Evolutionary conservation across 176 grass and related monocot species (phyloP).

Genomic region (Cenchrus americanus): DNA sequence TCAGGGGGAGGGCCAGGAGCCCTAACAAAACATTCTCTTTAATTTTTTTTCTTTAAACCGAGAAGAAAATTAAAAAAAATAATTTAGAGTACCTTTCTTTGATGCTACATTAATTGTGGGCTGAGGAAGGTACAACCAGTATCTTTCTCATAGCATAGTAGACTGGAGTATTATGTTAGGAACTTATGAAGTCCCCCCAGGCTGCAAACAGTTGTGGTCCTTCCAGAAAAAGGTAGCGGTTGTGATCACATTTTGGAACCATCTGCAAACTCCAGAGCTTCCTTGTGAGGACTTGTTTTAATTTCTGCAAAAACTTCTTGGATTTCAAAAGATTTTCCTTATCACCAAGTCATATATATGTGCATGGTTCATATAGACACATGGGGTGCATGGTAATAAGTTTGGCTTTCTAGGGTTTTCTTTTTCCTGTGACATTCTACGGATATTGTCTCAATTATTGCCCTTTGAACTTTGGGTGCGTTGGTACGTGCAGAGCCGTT

Average conservation of each 20-base stretch:
- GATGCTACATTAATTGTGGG: not conserved
- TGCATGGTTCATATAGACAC: not conserved
- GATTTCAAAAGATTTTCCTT: not conserved
- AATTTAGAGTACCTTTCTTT: not conserved
- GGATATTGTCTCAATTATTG: slow-evolving; percentile 10
- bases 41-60: not conserved
- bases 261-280: not conserved
- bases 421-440: not conserved
- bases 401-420: not conserved
- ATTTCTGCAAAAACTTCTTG: not conserved
- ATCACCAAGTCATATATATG: not conserved
- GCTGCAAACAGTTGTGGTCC: slow-evolving; percentile 3
- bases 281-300: not conserved
- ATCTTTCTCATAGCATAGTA: not conserved
- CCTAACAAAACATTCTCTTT: not conserved
- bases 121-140: not conserved
- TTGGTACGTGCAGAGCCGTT: slow-evolving; percentile 37
- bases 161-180: not conserved
- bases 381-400: slow-evolving; percentile 29
- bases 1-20: not conserved
- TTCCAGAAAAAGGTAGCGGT: not conserved
- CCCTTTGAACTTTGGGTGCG: slow-evolving; percentile 24
- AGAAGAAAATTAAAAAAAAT: not conserved
- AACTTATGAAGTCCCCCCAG: not conserved
- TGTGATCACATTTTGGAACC: not conserved